Base-by-base conservation (phyloP, 352 stramenopile genomes). In the Globisporangium irregulare region DNA sequence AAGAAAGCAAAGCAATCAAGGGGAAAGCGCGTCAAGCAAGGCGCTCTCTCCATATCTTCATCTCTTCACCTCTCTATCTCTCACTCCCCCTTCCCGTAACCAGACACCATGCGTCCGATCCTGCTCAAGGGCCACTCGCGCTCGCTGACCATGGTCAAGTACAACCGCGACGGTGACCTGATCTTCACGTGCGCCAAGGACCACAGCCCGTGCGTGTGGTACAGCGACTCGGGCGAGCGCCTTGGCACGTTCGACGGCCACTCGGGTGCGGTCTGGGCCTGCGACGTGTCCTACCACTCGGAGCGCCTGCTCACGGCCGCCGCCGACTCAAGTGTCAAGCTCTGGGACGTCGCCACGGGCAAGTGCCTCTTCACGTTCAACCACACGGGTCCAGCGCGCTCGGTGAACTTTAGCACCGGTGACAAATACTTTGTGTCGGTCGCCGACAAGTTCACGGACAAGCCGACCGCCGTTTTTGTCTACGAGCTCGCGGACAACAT, bases 101-200 rank as follows among this genome's bases (percentile, higher is more conserved):
- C 36, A 36, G 32, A 22, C 64, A 77, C 59, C 59, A 97, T 97
- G 95, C 95, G 95, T 80, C 97, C 98, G 62, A 99, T 99, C 77
- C 76, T 99, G 68, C 87, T 99, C 60, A 99, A 99, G 84, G 97
- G 97, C 76, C 98, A 99, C 88, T 98, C 98, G 73, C 94, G 98
- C 75, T 97, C 97, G 65, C 98, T 99, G 73, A 99, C 97, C 12
- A 92, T 94, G 84, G 91, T 99, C 70, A 98, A 99, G 76, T 99
- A 99, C 90, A 99, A 99, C 82, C 91, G 92, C 62, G 97, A 99
- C 73, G 97, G 97, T 46, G 98, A 99, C 78, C 82, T 99, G 20
- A 83, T 99, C 22, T 99, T 99, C 81, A 98, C 97, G 51, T 96
- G 86, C 61, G 93, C 95, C 55, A 99, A 99, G 80, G 96, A 99